Percentiles rank a stretch among this genome's conserved stretches.
phyloP scores from a whole-genome alignment of 345 rosid species.

The Lepidium didymum region DNA sequence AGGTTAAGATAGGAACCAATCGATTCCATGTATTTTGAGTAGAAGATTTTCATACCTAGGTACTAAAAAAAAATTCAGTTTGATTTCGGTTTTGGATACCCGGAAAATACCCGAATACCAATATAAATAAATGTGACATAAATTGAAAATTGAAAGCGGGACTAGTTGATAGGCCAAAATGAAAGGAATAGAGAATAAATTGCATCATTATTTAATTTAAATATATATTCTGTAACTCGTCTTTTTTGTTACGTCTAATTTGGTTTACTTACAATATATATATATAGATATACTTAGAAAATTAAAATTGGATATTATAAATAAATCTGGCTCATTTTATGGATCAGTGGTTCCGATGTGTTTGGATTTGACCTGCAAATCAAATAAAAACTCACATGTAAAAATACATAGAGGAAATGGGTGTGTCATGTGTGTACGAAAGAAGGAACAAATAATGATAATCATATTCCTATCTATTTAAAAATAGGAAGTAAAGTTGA shows the following conservation, averaged over 20 bases:
- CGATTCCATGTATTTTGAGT: too few species aligned
- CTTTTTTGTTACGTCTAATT: not conserved
- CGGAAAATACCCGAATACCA: too few species aligned
- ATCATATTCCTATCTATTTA: not conserved
- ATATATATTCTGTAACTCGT: not conserved
- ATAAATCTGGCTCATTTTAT: not conserved
- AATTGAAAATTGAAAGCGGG: not conserved
- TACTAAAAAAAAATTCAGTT: too few species aligned
- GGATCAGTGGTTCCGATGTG: not conserved
- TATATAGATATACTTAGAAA: not conserved
- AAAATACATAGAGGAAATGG: not conserved
- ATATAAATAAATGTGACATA: not conserved
- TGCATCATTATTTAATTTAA: not conserved
- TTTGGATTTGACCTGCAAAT: not conserved
- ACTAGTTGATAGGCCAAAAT: not conserved
- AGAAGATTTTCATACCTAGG: too few species aligned
- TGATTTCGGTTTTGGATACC: too few species aligned
- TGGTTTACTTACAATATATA: not conserved
- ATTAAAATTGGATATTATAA: not conserved
- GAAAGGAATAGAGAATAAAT: not conserved
- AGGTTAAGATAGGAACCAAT: too few species aligned
- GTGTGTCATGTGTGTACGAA: slow-evolving; percentile 20
- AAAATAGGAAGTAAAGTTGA: not conserved
- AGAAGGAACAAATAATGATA: not conserved
- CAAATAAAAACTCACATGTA: not conserved